Percentiles rank a stretch among this genome's conserved stretches.
Evolutionary conservation across 192 early-diverging fungal species (phyloP).

Genomic region (Rhizophagus clarus): DNA sequence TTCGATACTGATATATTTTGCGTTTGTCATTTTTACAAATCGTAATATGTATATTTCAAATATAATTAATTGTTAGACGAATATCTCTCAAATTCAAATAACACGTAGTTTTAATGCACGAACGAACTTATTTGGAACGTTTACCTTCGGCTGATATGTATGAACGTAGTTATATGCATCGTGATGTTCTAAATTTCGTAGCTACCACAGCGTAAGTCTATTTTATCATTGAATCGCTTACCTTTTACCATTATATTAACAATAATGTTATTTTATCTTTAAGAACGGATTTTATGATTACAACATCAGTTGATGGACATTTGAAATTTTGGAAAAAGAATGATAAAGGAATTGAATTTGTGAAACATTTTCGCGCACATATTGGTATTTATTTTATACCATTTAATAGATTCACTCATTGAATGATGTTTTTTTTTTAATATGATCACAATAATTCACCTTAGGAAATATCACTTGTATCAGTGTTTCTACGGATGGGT

Average conservation of each 20-base stretch:
- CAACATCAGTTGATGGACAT: constrained; percentile 93
- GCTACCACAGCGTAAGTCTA: constrained; percentile 63
- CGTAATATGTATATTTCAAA: background rate
- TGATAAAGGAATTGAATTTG: constrained; percentile 92
- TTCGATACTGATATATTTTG: background rate
- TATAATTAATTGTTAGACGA: background rate
- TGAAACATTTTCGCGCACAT: constrained; percentile 95
- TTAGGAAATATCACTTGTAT: constrained; percentile 56
- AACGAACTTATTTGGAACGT: constrained; percentile 74
- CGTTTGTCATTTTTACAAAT: background rate
- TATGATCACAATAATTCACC: background rate
- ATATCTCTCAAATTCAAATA: background rate
- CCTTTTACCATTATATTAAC: background rate
- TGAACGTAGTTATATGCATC: constrained; percentile 94
- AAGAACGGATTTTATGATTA: constrained; percentile 91
- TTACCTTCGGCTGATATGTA: constrained; percentile 93
- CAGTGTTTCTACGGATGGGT: constrained; percentile 71
- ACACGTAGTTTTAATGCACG: constrained; percentile 58
- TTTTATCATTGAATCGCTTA: background rate
- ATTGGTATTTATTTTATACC: constrained; percentile 49
- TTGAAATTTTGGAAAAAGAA: constrained; percentile 99
- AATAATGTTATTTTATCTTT: background rate
- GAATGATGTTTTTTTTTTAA: background rate
- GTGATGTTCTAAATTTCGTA: constrained; percentile 83
- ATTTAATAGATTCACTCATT: background rate